These are phyloP conservation scores for Penicillium sp. DNA, from an alignment of 2,329 filamentous ascomycete genomes.

Conservation along the genomic window DNA sequence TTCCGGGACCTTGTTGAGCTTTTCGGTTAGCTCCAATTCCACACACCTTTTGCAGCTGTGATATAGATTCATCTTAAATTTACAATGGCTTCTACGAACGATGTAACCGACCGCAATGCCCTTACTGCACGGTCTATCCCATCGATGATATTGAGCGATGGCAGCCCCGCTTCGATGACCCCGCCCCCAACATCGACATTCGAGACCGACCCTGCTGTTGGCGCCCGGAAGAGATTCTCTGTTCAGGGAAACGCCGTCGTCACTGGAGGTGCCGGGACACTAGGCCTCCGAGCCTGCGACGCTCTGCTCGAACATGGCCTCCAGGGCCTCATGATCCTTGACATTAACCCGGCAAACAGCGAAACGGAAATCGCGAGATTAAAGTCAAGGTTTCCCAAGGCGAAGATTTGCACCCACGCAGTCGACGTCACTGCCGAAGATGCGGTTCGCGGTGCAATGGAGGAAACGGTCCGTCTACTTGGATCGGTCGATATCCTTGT, in stretches of 20 bases:
- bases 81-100: slow-evolving; percentile 9
- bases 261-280: slow-evolving; percentile 67
- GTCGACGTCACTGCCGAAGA: slow-evolving; percentile 63
- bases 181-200: slow-evolving; percentile 6
- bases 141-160: slow-evolving; percentile 22
- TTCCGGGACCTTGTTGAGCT: too few relatives aligned
- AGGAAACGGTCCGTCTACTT: slow-evolving; percentile 35
- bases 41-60: too few relatives aligned
- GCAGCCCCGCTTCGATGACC: slow-evolving; percentile 17
- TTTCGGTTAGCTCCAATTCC: neutral
- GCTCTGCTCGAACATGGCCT: slow-evolving; percentile 71
- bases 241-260: slow-evolving; percentile 42
- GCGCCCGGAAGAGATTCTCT: slow-evolving; percentile 22
- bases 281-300: slow-evolving; percentile 60
- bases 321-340: slow-evolving; percentile 61
- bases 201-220: slow-evolving; percentile 9
- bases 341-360: slow-evolving; percentile 52
- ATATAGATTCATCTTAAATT: neutral
- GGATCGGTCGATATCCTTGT: slow-evolving; percentile 60
- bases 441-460: slow-evolving; percentile 25
- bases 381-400: slow-evolving; percentile 56
- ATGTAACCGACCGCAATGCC: slow-evolving; percentile 19
- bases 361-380: slow-evolving; percentile 50
- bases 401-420: slow-evolving; percentile 52
- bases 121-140: slow-evolving; percentile 22